Percentiles rank a stretch among this genome's conserved stretches.
Conservation (phyloP, 257 asterid genomes). For the Solanum chiquidenum region DNA sequence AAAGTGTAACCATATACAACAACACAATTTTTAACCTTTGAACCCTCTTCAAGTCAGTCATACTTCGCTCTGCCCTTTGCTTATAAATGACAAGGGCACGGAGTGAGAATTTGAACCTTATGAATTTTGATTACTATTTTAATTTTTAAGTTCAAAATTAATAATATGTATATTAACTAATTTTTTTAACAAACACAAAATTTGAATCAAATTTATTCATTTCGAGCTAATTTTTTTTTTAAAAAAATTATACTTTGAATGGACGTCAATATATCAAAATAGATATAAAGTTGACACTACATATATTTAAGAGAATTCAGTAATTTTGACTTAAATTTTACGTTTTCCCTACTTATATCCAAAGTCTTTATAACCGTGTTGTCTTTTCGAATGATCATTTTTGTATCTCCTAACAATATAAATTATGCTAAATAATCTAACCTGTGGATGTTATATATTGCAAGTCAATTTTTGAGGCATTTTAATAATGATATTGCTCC, state of each 20-base stretch:
- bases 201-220: too few relatives aligned
- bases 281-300: too few relatives aligned
- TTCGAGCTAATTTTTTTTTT: background rate
- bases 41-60: background rate
- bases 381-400: background rate
- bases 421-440: background rate
- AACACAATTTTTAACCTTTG: accelerated
- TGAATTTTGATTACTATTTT: too few relatives aligned
- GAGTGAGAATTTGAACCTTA: background rate
- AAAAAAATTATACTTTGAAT: too few relatives aligned
- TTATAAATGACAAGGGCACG: too few relatives aligned
- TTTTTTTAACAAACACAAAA: accelerated
- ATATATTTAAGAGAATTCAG: too few relatives aligned
- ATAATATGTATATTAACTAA: background rate
- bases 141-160: background rate
- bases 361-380: background rate
- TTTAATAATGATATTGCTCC: background rate
- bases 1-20: too few relatives aligned
- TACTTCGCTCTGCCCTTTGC: background rate
- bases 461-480: background rate
- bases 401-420: background rate
- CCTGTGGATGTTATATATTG: background rate
- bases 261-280: accelerated
- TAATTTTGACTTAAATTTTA: too few relatives aligned
- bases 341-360: background rate